Percentiles rank a stretch among this genome's conserved stretches.
Conservation (phyloP, 805 yeast genomes). For the Nakazawaea sp. region DNA sequence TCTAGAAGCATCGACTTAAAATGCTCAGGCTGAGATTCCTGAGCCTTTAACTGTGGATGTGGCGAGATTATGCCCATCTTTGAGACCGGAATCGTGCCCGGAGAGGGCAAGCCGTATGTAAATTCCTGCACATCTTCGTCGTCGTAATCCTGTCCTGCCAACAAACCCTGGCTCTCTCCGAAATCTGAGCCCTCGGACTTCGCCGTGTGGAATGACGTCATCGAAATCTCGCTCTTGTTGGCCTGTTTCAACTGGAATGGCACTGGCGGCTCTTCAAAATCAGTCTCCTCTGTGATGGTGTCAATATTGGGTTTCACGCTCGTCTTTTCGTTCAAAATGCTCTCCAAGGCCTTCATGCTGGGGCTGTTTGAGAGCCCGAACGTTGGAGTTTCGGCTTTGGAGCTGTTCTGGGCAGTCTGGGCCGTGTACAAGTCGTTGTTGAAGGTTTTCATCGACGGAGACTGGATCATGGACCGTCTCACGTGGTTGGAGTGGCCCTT, state of each 20-base stretch:
- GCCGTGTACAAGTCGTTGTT: slow-evolving; percentile 6
- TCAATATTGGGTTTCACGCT: background rate
- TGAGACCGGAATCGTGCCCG: background rate
- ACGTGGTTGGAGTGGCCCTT: slow-evolving; percentile 22
- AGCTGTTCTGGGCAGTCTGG: background rate
- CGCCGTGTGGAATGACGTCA: slow-evolving; percentile 24
- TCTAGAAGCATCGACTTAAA: slow-evolving; percentile 1
- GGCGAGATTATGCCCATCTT: background rate
- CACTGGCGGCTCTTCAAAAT: too few species aligned
- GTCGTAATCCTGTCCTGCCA: background rate
- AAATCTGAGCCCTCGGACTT: slow-evolving; percentile 16
- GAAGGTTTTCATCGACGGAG: slow-evolving; percentile 24
- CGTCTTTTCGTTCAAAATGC: slow-evolving; percentile 23
- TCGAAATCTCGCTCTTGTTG: slow-evolving; percentile 15
- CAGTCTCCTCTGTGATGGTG: background rate
- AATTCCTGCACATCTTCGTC: background rate
- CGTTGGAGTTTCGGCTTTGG: slow-evolving; percentile 23
- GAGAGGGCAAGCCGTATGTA: slow-evolving; percentile 1
- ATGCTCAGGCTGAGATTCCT: too few species aligned
- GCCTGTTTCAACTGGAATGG: too few species aligned
- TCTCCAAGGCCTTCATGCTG: slow-evolving; percentile 26
- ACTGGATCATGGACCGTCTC: slow-evolving; percentile 23
- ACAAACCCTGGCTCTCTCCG: background rate
- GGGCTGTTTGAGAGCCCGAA: slow-evolving; percentile 28
- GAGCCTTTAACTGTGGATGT: slow-evolving; percentile 2